Evolutionary conservation across 352 stramenopile genomes (phyloP), one percentile per base, ranked within the genome.

Genomic region (Elongisporangium undulatum): DNA sequence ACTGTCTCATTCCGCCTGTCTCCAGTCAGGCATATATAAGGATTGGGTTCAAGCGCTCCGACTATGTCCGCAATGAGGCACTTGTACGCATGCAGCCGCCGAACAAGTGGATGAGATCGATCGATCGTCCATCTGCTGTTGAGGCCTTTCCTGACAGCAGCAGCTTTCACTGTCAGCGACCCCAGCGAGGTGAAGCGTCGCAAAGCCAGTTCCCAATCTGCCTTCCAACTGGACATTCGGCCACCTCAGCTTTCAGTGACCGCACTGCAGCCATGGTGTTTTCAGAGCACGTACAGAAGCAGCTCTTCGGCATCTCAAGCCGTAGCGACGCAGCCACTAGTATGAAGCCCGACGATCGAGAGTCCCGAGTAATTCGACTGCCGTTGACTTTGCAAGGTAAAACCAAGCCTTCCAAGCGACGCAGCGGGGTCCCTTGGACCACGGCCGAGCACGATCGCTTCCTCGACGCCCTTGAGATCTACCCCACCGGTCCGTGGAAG

Each of bases 391-490:
- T 15, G 12, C 34, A 45, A 45, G 34, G 12, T 12, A 45, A 45
- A 10, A 17, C 12, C 5, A 45, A 45, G 7, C 34, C 34, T 45
- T 45, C 34, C 9, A 45, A 17, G 34, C 34, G 34, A 17, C 34
- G 34, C 12, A 45, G 34, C 12, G 34, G 34, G 10, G 17, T 45
- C 13, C 34, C 73, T 15, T 87, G 77, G 77, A 85, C 77, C 10
- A 69, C 79, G 50, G 57, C 61, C 0, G 77, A 87, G 59, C 78
- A 87, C 59, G 77, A 87, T 20, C 74, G 77, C 12, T 88, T 90
- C 60, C 67, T 90, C 34, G 66, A 77, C 39, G 77, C 74, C 10
- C 79, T 88, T 49, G 67, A 79, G 53, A 72, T 63, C 13, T 87
- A 77, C 59, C 80, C 77, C 4, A 87, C 78, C 13, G 51, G 51